Base-by-base conservation (phyloP, 2,329 filamentous ascomycete species). In the Mycosphaerella arachidis region DNA sequence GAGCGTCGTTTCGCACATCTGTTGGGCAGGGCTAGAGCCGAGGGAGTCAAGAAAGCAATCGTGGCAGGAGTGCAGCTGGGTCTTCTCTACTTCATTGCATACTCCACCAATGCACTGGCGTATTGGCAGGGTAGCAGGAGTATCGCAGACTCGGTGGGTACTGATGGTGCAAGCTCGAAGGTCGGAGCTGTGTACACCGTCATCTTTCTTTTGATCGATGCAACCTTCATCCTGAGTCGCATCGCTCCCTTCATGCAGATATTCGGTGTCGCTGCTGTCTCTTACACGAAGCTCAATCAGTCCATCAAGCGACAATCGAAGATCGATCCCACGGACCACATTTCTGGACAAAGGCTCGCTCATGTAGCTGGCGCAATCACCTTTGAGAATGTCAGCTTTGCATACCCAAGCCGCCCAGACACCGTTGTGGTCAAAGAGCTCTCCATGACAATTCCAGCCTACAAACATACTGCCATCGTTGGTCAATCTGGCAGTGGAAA, bases 81-180 rank as follows among this genome's bases (percentile, higher is more conserved):
- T 9, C 71, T 82, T 16, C 74, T 89, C 6, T 89, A 87, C 69
- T 89, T 89, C 63, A 83, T 89, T 63, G 84, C 85, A 4, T 89
- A 87, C 64, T 81, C 84, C 1, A 85, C 84, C 6, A 89, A 88
- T 69, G 85, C 84, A 1, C 76, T 89, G 13, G 84, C 86, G 0
- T 89, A 87, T 68, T 89, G 85, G 84, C 82, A 88, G 70, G 86
- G 86, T 52, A 86, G 83, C 63, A 78, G 76, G 37, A 80, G 80
- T 55, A 80, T 86, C 46, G 79, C 79, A 10, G 74, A 76, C 12
- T 76, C 78, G 4, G 68, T 77, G 0, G 70, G 58, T 5, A 52
- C 50, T 37, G 58, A 48, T 7, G 46, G 45, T 13, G 50, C 45
- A 7, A 31, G 45, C 37, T 55, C 58, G 6, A 48, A 52, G n/a